Base-by-base conservation (phyloP, 805 yeast genomes). In the Candida krabiensis region DNA sequence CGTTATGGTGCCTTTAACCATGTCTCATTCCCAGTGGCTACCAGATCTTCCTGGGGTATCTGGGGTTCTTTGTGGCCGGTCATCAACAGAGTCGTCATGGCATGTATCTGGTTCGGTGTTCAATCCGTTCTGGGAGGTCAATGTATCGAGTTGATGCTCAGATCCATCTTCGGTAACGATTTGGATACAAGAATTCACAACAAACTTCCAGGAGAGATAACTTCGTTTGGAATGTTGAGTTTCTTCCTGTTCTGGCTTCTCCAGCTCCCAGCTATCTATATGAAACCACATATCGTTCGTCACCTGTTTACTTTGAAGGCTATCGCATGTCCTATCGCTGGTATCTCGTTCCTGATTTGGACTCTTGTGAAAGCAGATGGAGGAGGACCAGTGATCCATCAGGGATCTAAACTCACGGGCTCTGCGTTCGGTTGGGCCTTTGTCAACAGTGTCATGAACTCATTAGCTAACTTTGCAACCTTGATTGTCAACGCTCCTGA, bases 41-140 rank as follows among this genome's bases (percentile, higher is more conserved):
- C 81, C 27, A 71, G 97, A 46, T 75, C 91, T 1, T 77, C 95
- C 1, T 89, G 89, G 64, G 97, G 97, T 43, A 76, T 86, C 9
- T 86, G 80, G 69, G 95, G 95, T 36, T 82, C 89, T 0, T 66
- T 83, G 41, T 89, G 95, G 96, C 96, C 95, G 4, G 80, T 89
- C 31, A 54, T 88, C 35, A 88, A 89, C 64, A 77, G 97, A 64
- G 91, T 86, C 26, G 90, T 85, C 9, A 83, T 89, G 87, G 56
- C 66, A 3, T 61, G 65, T 48, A 79, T 89, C 35, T 89, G 96
- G 96, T 87, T 83, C 55, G 80, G 93, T 19, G 93, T 86, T 19
- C 96, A 88, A 57, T 73, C 85, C 16, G 83, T 88, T 72, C 74
- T 90, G 40, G 93, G 95, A 38, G 95, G 91, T 22, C 77, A 87